A percentile compares a stretch with the other conserved stretches of the same genome.
Evolutionary conservation across 345 rosid genomes (phyloP).

Genomic region (Arabidopsis thaliana): DNA sequence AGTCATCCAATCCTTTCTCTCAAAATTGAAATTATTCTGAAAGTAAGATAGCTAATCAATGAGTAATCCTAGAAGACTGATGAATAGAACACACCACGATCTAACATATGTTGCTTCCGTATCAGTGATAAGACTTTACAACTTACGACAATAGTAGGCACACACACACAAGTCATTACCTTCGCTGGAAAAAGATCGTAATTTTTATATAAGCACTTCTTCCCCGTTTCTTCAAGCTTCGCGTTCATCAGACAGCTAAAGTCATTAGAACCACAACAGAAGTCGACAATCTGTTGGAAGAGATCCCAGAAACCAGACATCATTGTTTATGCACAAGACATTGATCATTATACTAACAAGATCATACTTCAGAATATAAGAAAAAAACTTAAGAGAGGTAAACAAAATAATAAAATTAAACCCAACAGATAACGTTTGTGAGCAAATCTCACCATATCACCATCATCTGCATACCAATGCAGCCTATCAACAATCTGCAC

Average conservation of each 20-base stretch:
- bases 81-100: neutral
- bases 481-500: slow-evolving; percentile 86
- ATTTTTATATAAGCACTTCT: slow-evolving; percentile 80
- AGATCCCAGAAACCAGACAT: slow-evolving; percentile 32
- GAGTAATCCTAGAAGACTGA: slow-evolving; percentile 21
- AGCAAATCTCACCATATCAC: slow-evolving; percentile 75
- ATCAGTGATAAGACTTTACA: slow-evolving; percentile 18
- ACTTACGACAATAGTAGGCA: slow-evolving; percentile 23
- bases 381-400: neutral
- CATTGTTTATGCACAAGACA: slow-evolving; percentile 23
- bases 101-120: neutral
- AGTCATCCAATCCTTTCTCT: slow-evolving; percentile 86
- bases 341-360: neutral
- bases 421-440: slow-evolving; percentile 20
- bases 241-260: slow-evolving; percentile 78
- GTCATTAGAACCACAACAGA: slow-evolving; percentile 97
- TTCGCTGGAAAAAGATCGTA: slow-evolving; percentile 75
- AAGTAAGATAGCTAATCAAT: slow-evolving; percentile 22
- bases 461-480: slow-evolving; percentile 81
- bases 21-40: slow-evolving; percentile 77
- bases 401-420: neutral
- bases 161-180: slow-evolving; percentile 53
- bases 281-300: slow-evolving; percentile 79
- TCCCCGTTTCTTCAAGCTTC: slow-evolving; percentile 85
- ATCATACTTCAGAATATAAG: neutral